These are phyloP conservation scores for Phytophthora vignae DNA, from an alignment of 352 stramenopile species.

Conservation along the genomic window DNA sequence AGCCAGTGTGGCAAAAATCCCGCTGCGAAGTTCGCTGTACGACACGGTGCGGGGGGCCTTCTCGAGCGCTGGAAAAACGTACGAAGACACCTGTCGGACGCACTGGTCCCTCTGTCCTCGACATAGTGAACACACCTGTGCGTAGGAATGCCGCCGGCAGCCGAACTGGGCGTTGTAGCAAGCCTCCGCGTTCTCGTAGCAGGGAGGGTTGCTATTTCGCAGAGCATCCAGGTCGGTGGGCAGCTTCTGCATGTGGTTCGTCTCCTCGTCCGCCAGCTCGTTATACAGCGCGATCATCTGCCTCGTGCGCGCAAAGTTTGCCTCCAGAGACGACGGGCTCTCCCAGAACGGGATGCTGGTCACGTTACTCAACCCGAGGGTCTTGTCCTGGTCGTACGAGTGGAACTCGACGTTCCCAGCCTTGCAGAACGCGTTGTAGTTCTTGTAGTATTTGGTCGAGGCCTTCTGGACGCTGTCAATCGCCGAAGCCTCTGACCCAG, in stretches of 20 bases:
- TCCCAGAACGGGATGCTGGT: conserved; percentile 67
- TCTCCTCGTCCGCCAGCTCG: conserved; percentile 20
- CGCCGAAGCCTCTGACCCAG: conserved; percentile 20
- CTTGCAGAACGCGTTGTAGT: conserved; percentile 61
- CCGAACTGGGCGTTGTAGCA: conserved; percentile 65
- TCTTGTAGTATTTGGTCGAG: conserved; percentile 39
- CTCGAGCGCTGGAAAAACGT: conserved; percentile 55
- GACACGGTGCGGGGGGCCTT: conserved; percentile 33
- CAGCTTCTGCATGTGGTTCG: conserved; percentile 54
- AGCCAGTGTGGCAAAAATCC: conserved; percentile 29
- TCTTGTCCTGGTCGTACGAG: conserved; percentile 59
- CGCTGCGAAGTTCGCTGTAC: conserved; percentile 47
- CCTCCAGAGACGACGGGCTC: conserved; percentile 53
- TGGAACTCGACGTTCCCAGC: conserved; percentile 62
- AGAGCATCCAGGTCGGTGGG: conserved; percentile 51
- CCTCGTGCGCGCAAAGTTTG: conserved; percentile 59
- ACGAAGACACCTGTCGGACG: conserved; percentile 42
- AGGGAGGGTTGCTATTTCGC: conserved; percentile 60
- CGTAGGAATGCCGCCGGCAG: conserved; percentile 65
- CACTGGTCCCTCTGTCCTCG: conserved; percentile 46
- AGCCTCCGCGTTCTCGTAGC: conserved; percentile 61
- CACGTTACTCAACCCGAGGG: conserved; percentile 55
- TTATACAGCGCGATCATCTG: conserved; percentile 72
- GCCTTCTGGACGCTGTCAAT: conserved; percentile 28
- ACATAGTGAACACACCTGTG: conserved; percentile 71